Conservation (phyloP, 2,329 filamentous ascomycete genomes). For the Penicillium sp. region DNA sequence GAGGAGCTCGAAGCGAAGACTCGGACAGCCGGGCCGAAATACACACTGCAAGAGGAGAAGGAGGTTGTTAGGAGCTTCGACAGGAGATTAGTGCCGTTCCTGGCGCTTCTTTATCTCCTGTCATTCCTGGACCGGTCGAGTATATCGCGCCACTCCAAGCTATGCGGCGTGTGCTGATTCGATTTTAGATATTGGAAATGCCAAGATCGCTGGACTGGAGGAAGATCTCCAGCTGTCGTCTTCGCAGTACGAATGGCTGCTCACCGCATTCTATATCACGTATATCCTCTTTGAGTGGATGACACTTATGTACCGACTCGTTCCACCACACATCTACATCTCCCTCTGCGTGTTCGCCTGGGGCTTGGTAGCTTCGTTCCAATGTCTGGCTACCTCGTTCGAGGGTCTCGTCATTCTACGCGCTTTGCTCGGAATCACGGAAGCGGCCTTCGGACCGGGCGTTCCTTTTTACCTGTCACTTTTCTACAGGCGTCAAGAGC, state of each 20-base stretch:
- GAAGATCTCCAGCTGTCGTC: constrained; percentile 55
- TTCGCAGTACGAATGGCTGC: constrained; percentile 60
- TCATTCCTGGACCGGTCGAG: constrained; percentile 84
- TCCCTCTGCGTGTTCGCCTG: constrained; percentile 65
- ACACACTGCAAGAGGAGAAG: constrained; percentile 65
- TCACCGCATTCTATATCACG: constrained; percentile 63
- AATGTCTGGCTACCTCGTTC: constrained; percentile 65
- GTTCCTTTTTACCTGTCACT: constrained; percentile 64
- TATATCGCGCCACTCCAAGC: constrained; percentile 42
- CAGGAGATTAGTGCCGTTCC: constrained; percentile 71
- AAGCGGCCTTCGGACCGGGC: constrained; percentile 63
- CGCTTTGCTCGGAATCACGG: constrained; percentile 53
- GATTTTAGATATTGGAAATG: constrained; percentile 57
- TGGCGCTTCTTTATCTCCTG: constrained; percentile 79
- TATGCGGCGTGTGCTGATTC: constrained; percentile 9
- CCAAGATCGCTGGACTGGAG: constrained; percentile 58
- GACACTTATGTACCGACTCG: constrained; percentile 60
- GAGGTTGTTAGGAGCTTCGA: constrained; percentile 74
- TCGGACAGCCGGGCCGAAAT: constrained; percentile 30
- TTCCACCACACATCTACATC: constrained; percentile 63
- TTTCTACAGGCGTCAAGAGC: constrained; percentile 65
- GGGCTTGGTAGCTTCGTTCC: constrained; percentile 75
- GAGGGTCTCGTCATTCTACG: constrained; percentile 49
- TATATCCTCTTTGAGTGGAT: constrained; percentile 67
- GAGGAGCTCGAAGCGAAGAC: constrained; percentile 22